These are phyloP conservation scores for Chaetomidium leptoderma DNA, from an alignment of 495 filamentous ascomycete species.

Conservation along the genomic window DNA sequence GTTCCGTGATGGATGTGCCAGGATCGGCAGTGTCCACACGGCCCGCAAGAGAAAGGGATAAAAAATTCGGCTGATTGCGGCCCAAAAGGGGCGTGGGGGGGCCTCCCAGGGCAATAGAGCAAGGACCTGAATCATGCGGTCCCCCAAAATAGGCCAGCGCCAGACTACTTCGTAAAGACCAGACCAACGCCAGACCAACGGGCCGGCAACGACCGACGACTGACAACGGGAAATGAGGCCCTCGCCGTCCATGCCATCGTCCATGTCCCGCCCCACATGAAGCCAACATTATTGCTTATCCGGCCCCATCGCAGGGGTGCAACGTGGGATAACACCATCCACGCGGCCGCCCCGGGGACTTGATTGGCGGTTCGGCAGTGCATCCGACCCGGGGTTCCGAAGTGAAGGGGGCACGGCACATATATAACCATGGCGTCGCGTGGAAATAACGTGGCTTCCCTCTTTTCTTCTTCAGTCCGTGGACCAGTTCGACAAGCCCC, in stretches of 20 bases:
- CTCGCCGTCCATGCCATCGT: background rate
- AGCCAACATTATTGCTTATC: background rate
- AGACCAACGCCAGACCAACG: too few species aligned
- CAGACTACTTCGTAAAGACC: too few species aligned
- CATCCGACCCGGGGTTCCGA: background rate
- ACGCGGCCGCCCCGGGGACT: background rate
- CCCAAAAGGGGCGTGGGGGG: too few species aligned
- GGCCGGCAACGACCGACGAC: too few species aligned
- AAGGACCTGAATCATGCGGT: too few species aligned
- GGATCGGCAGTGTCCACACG: too few species aligned
- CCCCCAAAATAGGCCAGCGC: too few species aligned
- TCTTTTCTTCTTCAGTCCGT: background rate
- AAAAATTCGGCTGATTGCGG: too few species aligned
- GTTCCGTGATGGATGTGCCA: too few species aligned
- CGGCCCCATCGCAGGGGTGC: constrained; percentile 5
- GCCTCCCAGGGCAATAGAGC: too few species aligned
- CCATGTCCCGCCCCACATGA: background rate
- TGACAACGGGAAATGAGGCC: background rate
- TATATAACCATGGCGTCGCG: constrained; percentile 13
- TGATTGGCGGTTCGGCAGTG: constrained; percentile 6
- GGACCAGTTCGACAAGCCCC: constrained; percentile 8
- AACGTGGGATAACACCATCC: constrained; percentile 2
- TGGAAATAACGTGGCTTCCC: constrained; percentile 1
- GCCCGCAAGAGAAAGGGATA: too few species aligned
- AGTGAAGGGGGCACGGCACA: too few species aligned